Evolutionary conservation across 768 basidiomycete species (phyloP).

Genomic region (Leccinum incarnatum): DNA sequence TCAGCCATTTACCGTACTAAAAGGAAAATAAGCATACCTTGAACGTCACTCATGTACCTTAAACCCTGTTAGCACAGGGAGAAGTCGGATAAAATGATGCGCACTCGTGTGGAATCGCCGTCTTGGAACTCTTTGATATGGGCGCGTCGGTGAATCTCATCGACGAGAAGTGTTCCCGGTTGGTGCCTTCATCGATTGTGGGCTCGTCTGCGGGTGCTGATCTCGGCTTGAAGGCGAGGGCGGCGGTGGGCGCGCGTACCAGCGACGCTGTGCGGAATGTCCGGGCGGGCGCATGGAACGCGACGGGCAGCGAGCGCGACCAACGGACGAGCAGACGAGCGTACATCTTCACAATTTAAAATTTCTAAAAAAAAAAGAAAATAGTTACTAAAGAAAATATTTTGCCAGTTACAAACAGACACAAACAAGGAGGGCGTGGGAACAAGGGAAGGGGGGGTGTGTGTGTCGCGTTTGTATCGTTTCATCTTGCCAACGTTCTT

Average conservation of each 20-base stretch:
- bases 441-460: conserved; percentile 17
- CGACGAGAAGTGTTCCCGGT: conserved; percentile 28
- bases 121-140: conserved; percentile 41
- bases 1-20: neutral
- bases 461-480: conserved; percentile 25
- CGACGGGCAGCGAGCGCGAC: conserved; percentile 16
- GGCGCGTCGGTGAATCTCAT: conserved; percentile 28
- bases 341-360: conserved; percentile 11
- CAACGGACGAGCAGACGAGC: conserved; percentile 26
- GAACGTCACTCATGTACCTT: conserved; percentile 47
- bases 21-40: conserved; percentile 32
- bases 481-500: conserved; percentile 9
- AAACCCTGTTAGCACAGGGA: conserved; percentile 20
- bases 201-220: conserved; percentile 7
- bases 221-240: conserved; percentile 12
- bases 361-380: neutral
- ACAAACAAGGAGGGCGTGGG: conserved; percentile 24
- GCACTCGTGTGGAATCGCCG: conserved; percentile 43
- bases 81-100: conserved; percentile 14
- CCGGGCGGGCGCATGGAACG: conserved; percentile 12
- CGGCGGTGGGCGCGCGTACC: conserved; percentile 6
- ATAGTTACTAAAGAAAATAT: neutral
- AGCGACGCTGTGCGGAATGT: conserved; percentile 13
- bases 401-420: conserved; percentile 18
- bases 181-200: conserved; percentile 16